Base-by-base conservation (phyloP, 768 basidiomycete species). In the Cubamyces sp. region DNA sequence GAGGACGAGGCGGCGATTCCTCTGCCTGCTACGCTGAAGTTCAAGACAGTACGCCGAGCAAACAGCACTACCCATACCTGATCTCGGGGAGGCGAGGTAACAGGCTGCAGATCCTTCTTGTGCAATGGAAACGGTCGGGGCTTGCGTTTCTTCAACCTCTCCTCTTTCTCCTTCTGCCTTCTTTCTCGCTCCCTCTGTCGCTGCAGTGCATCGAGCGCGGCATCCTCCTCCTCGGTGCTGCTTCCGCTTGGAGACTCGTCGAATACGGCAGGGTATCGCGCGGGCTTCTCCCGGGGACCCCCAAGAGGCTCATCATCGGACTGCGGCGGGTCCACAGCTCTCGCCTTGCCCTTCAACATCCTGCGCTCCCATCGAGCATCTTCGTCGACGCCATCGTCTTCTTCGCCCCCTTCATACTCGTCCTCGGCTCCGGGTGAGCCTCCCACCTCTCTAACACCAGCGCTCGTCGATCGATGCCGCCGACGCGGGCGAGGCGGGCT, bases 401-500 rank as follows among this genome's bases (percentile, higher is more conserved):
- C 53, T 11, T 60, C 54, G 3, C 39, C 57, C 16, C 19, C 53
- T 6, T 45, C 9, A 19, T 65, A 60, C 12, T 61, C 60, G 25
- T 60, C 63, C 23, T 57, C 64, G 3, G 46, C 55, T 0, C 39
- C 55, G 4, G 64, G 59, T 1, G 53, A 49, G 5, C 34, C 47
- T 7, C 19, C 42, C 1, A 15, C 50, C 9, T 43, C 26, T 1
- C 15, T 28, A 19, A 47, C 37, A 9, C 55, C 54, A 3, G 54
- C 40, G 19, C 61, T 57, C 1, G 34, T 57, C n/a, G 61, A 46
- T 28, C 52, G 62, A 12, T 53, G 66, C 16, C 19, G 55, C n/a
- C 47, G 53, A 40, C 19, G 68, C 26, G 57, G 68, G 30, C 64
- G 70, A n/a, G 39, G 69, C 21, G 78, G 76, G 68, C 78, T 79